These are phyloP conservation scores for Penicillium brasilianum DNA, from an alignment of 2,329 filamentous ascomycete genomes.

Conservation along the genomic window DNA sequence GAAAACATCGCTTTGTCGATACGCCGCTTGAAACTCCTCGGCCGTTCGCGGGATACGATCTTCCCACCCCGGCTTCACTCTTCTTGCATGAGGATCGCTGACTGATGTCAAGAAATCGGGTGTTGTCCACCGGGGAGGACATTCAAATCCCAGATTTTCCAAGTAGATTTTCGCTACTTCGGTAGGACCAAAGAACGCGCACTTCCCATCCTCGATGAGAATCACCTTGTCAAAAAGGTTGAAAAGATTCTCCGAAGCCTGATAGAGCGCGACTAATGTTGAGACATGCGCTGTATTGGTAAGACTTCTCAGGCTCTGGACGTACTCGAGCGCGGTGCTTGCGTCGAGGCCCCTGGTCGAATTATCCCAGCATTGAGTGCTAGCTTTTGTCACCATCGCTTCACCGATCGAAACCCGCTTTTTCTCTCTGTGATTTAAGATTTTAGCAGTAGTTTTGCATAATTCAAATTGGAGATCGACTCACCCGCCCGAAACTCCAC, in stretches of 20 bases:
- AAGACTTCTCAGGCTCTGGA: conserved; percentile 67
- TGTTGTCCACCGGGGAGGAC: conserved; percentile 72
- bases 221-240: conserved; percentile 71
- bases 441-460: neutral
- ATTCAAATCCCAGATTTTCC: conserved; percentile 71
- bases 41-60: conserved; percentile 60
- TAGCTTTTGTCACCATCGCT: conserved; percentile 70
- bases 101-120: conserved; percentile 80
- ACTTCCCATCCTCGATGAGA: conserved; percentile 69
- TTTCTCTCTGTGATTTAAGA: conserved; percentile 53
- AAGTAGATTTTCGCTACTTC: conserved; percentile 72
- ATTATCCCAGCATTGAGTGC: conserved; percentile 77
- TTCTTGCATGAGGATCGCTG: conserved; percentile 65
- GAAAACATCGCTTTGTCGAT: conserved; percentile 54
- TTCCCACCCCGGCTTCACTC: conserved; percentile 62
- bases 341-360: conserved; percentile 75
- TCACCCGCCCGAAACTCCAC: conserved; percentile 69
- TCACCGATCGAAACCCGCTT: conserved; percentile 85
- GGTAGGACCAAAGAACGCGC: conserved; percentile 72
- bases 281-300: conserved; percentile 68
- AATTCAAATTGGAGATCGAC: neutral
- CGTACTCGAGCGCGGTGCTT: conserved; percentile 74
- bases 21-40: conserved; percentile 60
- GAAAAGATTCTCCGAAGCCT: conserved; percentile 61
- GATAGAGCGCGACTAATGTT: conserved; percentile 72